These are phyloP conservation scores for Epichloe bromicola DNA, from an alignment of 2,329 filamentous ascomycete species.

Conservation along the genomic window DNA sequence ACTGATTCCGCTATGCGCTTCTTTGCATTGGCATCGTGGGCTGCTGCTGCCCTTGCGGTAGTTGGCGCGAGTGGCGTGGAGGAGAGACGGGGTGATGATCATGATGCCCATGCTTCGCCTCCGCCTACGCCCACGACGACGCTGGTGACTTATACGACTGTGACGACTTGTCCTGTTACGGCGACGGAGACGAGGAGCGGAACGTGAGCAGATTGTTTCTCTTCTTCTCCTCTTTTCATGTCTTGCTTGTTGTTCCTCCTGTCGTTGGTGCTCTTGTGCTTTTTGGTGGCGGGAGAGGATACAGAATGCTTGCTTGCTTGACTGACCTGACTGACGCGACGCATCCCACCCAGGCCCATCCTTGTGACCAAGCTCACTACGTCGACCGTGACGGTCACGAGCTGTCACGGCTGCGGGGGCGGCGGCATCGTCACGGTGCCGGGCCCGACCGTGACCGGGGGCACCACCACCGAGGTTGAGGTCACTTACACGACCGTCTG, in stretches of 20 bases:
- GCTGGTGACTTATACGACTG: constrained; percentile 25
- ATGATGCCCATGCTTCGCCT: background rate
- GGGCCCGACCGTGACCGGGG: constrained; percentile 18
- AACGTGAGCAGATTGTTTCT: constrained; percentile 20
- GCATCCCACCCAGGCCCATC: constrained; percentile 23
- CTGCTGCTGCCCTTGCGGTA: constrained; percentile 3
- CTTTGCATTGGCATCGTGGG: constrained; percentile 4
- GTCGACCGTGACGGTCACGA: constrained; percentile 29
- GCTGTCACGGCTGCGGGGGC: constrained; percentile 22
- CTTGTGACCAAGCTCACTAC: constrained; percentile 28
- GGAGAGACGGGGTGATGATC: background rate
- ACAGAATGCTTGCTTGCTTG: background rate
- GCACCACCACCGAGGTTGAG: constrained; percentile 20
- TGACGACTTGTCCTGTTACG: constrained; percentile 33
- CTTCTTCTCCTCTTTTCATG: background rate
- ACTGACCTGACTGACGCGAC: background rate
- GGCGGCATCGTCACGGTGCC: constrained; percentile 24
- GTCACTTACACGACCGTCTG: constrained; percentile 27
- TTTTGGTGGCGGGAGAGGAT: background rate
- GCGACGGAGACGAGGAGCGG: constrained; percentile 26
- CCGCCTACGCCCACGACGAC: constrained; percentile 8
- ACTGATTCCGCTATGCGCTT: background rate
- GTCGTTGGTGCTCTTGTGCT: background rate
- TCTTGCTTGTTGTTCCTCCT: background rate
- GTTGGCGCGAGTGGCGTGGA: constrained; percentile 2